Evolutionary conservation across 2,329 filamentous ascomycete genomes (phyloP), one percentile per base, ranked within the genome.

Genomic region (Pyrenophora seminiperda): DNA sequence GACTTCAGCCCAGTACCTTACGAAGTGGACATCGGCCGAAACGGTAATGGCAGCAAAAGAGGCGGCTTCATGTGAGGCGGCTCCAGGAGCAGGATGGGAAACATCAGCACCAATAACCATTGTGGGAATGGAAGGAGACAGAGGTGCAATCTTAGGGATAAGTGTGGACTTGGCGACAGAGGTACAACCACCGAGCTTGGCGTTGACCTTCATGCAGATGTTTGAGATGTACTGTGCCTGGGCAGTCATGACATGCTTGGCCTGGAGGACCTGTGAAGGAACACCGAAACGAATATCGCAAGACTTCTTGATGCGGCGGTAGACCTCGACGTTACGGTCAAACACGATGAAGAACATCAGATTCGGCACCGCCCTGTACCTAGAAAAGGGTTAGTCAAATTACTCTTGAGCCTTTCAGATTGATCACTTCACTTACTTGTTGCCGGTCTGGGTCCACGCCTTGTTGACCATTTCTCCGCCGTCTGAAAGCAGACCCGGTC

Each of bases 191-290:
- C 94, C 94, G 2, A 99, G 82, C 77, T 99, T 99, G 3, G 90
- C 89, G 63, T 99, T 97, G 59, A 99, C 85, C 77, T 99, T 99
- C 90, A 99, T 94, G 57, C 86, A 83, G 0, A 99, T 91, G 55
- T 99, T 99, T 1, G 90, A 94, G 65, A 90, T 88, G 73, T 97
- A 97, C 65, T 99, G 94, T 0, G 81, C 81, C 17, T 88, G 84
- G 13, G 83, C 83, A 68, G 87, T 88, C 30, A 76, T 63, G 1
- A 93, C 89, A 51, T 95, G 88, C 0, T 76, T 75, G 2, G 79
- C 77, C 58, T 91, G 86, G n/a, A 97, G 68, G 55, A 92, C 88
- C 69, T 97, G 94, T 0, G 91, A 90, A 0, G 91, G 80, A 11
- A 92, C 82, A n/a, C 88, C 91, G 58, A 85, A 92, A 27, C 90